A percentile compares a stretch with the other conserved stretches of the same genome.
phyloP scores from a whole-genome alignment of 225 moss, liverwort and hornwort genomes.

The Physcomitrium patens region DNA sequence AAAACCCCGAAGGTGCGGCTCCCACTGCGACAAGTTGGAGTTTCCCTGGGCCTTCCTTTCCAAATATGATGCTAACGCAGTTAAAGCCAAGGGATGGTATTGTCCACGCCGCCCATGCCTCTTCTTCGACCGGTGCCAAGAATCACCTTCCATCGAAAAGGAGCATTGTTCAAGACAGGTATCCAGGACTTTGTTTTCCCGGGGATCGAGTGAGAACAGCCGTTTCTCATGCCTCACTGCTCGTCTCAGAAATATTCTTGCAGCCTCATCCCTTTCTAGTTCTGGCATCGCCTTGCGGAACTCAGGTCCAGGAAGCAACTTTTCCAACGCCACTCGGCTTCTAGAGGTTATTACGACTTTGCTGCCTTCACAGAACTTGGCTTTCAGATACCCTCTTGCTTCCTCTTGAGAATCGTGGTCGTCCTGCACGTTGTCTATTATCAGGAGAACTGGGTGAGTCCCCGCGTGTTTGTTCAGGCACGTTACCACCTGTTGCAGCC shows the following conservation, averaged over 20 bases:
- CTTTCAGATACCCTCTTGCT: conserved; percentile 23
- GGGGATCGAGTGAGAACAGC: background rate
- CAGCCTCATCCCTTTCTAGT: conserved; percentile 28
- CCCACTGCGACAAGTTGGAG: conserved; percentile 20
- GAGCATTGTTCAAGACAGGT: conserved; percentile 20
- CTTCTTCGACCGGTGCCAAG: background rate
- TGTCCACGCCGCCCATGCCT: background rate
- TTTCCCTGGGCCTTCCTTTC: conserved; percentile 6
- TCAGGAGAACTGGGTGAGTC: conserved; percentile 21
- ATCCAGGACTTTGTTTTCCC: conserved; percentile 21
- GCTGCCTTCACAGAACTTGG: conserved; percentile 11
- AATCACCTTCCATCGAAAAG: conserved; percentile 8
- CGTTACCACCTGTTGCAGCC: background rate
- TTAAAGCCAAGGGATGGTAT: conserved; percentile 39
- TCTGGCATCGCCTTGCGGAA: conserved; percentile 26
- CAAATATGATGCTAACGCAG: conserved; percentile 32
- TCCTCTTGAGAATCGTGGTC: background rate
- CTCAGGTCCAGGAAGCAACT: conserved; percentile 5
- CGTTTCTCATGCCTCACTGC: background rate
- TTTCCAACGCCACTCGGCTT: conserved; percentile 19
- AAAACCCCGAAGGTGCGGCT: conserved; percentile 10
- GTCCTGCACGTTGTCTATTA: conserved; percentile 28
- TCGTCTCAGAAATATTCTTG: conserved; percentile 23
- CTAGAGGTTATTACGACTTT: conserved; percentile 35
- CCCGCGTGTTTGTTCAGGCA: conserved; percentile 3